Conservation (phyloP, 169 alveolate genomes). For the Plasmodium vivax region DNA sequence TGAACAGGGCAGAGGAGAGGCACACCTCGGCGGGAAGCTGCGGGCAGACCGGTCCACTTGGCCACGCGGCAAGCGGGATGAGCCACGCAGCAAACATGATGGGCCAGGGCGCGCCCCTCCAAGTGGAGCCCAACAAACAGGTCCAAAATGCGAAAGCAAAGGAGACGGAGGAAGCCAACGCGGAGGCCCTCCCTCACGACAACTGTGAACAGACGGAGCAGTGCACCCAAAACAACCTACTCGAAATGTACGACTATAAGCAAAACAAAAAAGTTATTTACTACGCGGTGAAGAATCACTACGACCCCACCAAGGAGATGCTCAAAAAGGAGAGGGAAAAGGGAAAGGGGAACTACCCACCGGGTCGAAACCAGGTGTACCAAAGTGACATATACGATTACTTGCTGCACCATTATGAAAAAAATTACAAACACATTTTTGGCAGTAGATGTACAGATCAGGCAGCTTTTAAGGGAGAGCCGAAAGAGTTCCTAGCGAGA, state of each 20-base stretch:
- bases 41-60: background rate
- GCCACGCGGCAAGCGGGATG: background rate
- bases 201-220: background rate
- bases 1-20: background rate
- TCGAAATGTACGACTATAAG: conserved; percentile 47
- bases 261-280: conserved; percentile 43
- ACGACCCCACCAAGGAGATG: conserved; percentile 49
- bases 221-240: conserved; percentile 10
- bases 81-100: background rate
- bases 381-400: conserved; percentile 63
- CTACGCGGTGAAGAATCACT: conserved; percentile 50
- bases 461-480: background rate
- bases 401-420: conserved; percentile 40
- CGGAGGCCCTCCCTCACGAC: background rate
- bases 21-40: background rate
- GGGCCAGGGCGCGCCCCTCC: background rate
- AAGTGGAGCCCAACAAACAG: background rate
- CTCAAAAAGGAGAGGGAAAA: conserved; percentile 25
- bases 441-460: background rate
- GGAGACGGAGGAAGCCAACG: background rate
- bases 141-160: background rate
- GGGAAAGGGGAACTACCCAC: background rate
- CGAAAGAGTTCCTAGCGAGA: conserved; percentile 10
- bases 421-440: conserved; percentile 14
- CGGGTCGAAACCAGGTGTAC: background rate